phyloP scores from a whole-genome alignment of 345 rosid genomes.

The Anacardium occidentale region DNA sequence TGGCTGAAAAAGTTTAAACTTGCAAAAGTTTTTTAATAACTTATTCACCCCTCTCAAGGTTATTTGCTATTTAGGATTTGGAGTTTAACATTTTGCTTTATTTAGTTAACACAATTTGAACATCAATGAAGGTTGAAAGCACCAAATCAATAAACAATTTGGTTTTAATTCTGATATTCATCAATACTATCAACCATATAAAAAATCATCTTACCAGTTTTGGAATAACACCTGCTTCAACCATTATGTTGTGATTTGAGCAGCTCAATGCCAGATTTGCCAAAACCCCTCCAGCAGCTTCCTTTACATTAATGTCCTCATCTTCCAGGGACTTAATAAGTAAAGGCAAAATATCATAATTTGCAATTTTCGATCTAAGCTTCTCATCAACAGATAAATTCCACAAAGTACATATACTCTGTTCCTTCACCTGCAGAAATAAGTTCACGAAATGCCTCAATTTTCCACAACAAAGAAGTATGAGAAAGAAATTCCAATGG shows the following conservation, averaged over 20 bases:
- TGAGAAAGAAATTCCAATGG: constrained; percentile 20
- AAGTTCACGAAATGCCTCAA: constrained; percentile 25
- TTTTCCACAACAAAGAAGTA: constrained; percentile 22
- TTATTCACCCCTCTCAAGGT: too few relatives aligned
- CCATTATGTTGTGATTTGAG: constrained; percentile 57
- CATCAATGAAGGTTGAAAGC: background rate
- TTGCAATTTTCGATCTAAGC: constrained; percentile 58
- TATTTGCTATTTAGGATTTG: too few relatives aligned
- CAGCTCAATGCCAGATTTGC: constrained; percentile 65
- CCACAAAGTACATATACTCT: constrained; percentile 72
- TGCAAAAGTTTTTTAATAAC: too few relatives aligned
- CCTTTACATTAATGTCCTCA: constrained; percentile 62
- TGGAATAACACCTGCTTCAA: constrained; percentile 77
- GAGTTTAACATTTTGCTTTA: too few relatives aligned
- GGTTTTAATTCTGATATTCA: background rate
- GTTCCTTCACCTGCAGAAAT: constrained; percentile 68
- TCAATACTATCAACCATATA: background rate
- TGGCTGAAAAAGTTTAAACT: too few relatives aligned
- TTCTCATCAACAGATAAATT: constrained; percentile 83
- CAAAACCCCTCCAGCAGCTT: constrained; percentile 88
- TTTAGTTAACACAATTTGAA: background rate
- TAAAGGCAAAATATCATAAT: constrained; percentile 47
- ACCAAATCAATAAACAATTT: background rate
- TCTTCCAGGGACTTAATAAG: constrained; percentile 64
- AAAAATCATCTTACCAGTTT: constrained; percentile 55